Percentiles rank a stretch among this genome's conserved stretches.
These are phyloP conservation scores for Chaetomiaceae sp. DNA, from an alignment of 2,329 filamentous ascomycete genomes.

Conservation along the genomic window DNA sequence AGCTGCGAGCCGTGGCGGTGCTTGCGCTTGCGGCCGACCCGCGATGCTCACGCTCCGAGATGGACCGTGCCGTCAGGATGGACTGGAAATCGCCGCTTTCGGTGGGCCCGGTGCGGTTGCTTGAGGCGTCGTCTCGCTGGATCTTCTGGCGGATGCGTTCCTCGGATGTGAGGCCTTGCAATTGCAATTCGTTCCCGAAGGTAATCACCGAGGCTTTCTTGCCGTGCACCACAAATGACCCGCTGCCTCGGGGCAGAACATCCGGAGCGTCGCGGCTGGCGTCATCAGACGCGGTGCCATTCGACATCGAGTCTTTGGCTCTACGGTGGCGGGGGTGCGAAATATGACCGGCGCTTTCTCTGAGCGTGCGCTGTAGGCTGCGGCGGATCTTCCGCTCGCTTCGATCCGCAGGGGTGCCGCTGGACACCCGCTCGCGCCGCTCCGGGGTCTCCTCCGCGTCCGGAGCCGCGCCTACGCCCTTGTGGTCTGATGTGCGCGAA, in stretches of 20 bases:
- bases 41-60: constrained; percentile 43
- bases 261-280: constrained; percentile 41
- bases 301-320: constrained; percentile 65
- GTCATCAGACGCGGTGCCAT: constrained; percentile 45
- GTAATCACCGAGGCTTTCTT: constrained; percentile 97
- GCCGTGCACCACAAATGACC: constrained; percentile 92
- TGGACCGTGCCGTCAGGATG: constrained; percentile 39
- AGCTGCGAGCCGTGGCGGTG: constrained; percentile 61
- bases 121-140: constrained; percentile 24
- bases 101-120: constrained; percentile 27
- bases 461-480: constrained; percentile 34
- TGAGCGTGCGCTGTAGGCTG: constrained; percentile 81
- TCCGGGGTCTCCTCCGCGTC: constrained; percentile 38
- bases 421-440: constrained; percentile 24
- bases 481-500: constrained; percentile 35
- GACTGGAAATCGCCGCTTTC: constrained; percentile 46
- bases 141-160: constrained; percentile 63
- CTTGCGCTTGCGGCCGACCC: constrained; percentile 59
- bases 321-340: constrained; percentile 67
- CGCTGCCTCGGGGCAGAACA: constrained; percentile 68
- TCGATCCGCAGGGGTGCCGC: constrained; percentile 34
- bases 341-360: constrained; percentile 66
- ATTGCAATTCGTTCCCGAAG: constrained; percentile 88
- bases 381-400: constrained; percentile 65
- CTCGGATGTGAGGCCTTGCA: constrained; percentile 70